phyloP scores from a whole-genome alignment of 1,284 basidiomycete genomes.

The Rugosomyces carneus region DNA sequence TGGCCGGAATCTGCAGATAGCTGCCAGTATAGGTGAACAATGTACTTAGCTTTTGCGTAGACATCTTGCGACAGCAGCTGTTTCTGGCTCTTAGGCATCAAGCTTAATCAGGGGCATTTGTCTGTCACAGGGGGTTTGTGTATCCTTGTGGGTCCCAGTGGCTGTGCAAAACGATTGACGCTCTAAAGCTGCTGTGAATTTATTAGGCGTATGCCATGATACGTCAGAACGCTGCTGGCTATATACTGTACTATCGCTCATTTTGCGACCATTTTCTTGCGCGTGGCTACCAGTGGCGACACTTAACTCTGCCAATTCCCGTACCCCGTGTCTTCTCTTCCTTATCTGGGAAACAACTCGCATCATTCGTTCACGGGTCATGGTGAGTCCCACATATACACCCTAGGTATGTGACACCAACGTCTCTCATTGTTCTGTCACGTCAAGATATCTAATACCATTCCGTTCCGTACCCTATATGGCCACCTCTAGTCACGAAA shows the following conservation, averaged over 20 bases:
- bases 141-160: slow-evolving; percentile 33
- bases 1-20: slow-evolving; percentile 6
- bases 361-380: slow-evolving; percentile 6
- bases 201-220: not conserved
- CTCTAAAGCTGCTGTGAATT: not conserved
- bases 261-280: not conserved
- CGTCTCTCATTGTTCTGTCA: slow-evolving; percentile 17
- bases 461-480: not conserved
- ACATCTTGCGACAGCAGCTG: slow-evolving; percentile 1
- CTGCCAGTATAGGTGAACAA: slow-evolving; percentile 28
- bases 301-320: not conserved
- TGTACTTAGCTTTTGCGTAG: slow-evolving; percentile 18
- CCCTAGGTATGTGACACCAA: slow-evolving; percentile 6
- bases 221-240: not conserved
- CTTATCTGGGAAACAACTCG: not conserved
- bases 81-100: slow-evolving; percentile 10
- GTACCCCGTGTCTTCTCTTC: not conserved
- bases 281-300: not conserved
- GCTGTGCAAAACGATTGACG: slow-evolving; percentile 23
- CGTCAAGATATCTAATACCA: slow-evolving; percentile 1
- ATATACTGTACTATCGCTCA: not conserved
- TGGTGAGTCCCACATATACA: slow-evolving; percentile 1
- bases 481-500: not conserved
- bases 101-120: slow-evolving; percentile 10
- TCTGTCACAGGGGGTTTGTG: slow-evolving; percentile 19